Evolutionary conservation across 768 basidiomycete genomes (phyloP).

Genomic region (Cystofilobasidium ferigula): DNA sequence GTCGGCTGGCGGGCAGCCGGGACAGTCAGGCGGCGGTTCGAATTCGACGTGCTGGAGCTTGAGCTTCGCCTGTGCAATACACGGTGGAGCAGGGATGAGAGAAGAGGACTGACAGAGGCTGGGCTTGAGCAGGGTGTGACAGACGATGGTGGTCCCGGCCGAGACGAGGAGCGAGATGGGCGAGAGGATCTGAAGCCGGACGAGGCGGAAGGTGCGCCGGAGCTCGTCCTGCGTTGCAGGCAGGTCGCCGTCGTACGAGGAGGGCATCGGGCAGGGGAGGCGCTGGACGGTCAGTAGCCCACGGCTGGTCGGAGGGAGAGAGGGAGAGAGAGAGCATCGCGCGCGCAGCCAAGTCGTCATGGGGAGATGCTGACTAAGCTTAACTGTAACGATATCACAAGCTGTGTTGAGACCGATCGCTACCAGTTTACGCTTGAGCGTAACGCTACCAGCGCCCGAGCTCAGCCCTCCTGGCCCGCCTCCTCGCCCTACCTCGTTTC

Average conservation of each 20-base stretch:
- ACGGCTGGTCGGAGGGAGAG: too few species aligned
- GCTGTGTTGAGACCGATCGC: too few species aligned
- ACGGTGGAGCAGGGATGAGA: background rate
- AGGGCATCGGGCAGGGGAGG: constrained; percentile 1
- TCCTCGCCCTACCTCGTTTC: too few species aligned
- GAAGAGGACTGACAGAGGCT: constrained; percentile 44
- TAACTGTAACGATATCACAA: too few species aligned
- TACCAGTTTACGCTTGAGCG: too few species aligned
- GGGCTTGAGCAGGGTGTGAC: constrained; percentile 56
- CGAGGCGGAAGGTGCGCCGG: constrained; percentile 28
- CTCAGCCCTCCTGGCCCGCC: too few species aligned
- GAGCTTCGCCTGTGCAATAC: background rate
- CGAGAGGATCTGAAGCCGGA: constrained; percentile 62
- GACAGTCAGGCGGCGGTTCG: constrained; percentile 16
- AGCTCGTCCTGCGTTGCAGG: constrained; percentile 20
- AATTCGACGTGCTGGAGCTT: constrained; percentile 13
- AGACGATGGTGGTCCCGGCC: constrained; percentile 53
- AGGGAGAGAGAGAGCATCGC: too few species aligned
- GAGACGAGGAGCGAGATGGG: constrained; percentile 16
- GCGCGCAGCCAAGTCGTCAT: too few species aligned
- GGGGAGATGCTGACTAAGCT: too few species aligned
- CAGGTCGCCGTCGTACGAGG: constrained; percentile 20
- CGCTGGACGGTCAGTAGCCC: background rate
- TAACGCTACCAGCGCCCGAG: too few species aligned
- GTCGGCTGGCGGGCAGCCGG: constrained; percentile 39